phyloP scores from a whole-genome alignment of 345 rosid species.

The Pugionium dolabratum region DNA sequence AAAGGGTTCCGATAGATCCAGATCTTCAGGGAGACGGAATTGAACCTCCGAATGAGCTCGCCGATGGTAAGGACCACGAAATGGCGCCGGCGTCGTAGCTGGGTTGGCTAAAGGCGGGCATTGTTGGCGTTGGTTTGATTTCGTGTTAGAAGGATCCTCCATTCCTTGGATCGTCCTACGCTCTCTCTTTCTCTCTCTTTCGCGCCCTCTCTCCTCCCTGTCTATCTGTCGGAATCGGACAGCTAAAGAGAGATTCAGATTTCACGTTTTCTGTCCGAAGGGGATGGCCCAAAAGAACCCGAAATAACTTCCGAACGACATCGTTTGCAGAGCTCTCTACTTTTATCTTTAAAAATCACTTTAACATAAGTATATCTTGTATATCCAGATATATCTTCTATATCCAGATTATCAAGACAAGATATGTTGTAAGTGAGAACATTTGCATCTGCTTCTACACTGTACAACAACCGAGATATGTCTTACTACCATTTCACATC shows the following conservation, averaged over 20 bases:
- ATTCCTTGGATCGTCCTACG: slow-evolving; percentile 34
- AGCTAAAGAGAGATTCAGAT: slow-evolving; percentile 39
- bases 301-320: slow-evolving; percentile 4
- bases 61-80: slow-evolving; percentile 63
- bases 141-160: slow-evolving; percentile 47
- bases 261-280: slow-evolving; percentile 33
- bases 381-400: no score
- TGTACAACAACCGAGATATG: no score
- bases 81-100: slow-evolving; percentile 28
- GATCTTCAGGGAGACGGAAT: slow-evolving; percentile 77
- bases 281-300: background rate
- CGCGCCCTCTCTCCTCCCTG: slow-evolving; percentile 28
- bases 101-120: slow-evolving; percentile 28
- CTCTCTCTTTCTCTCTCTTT: slow-evolving; percentile 18
- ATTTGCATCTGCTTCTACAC: no score
- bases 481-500: no score
- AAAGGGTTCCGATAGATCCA: slow-evolving; percentile 64
- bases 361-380: no score
- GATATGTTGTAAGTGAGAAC: no score
- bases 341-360: no score
- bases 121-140: slow-evolving; percentile 28
- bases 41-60: slow-evolving; percentile 80
- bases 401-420: no score
- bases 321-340: background rate
- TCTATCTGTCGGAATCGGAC: slow-evolving; percentile 41